phyloP scores from a whole-genome alignment of 345 rosid genomes.

The Populus pruinosa region DNA sequence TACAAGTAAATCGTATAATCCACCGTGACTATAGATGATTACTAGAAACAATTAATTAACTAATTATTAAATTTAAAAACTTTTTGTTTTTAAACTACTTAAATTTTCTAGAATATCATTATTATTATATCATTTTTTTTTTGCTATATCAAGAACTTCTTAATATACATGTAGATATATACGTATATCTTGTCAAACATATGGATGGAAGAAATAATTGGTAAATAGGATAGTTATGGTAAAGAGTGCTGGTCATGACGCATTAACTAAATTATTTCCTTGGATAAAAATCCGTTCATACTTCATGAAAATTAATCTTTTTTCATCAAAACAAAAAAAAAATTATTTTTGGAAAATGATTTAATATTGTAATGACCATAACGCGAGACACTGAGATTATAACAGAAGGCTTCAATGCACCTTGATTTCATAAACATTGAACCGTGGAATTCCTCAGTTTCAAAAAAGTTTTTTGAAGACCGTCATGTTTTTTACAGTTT shows the following conservation, averaged over 20 bases:
- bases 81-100: no score
- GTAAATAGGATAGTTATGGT: no score
- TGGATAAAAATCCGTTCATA: not conserved
- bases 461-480: conserved; percentile 2
- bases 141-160: not conserved
- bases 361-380: not conserved
- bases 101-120: no score
- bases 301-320: not conserved
- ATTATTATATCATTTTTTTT: not conserved
- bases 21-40: no score
- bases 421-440: conserved; percentile 20
- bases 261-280: not conserved
- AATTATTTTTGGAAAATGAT: not conserved
- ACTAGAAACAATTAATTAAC: no score
- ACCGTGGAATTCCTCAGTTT: conserved; percentile 15
- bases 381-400: not conserved
- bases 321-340: not conserved
- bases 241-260: not conserved
- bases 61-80: no score
- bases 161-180: no score
- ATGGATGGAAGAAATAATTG: no score
- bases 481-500: not conserved
- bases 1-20: no score
- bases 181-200: no score
- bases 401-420: not conserved